phyloP scores from a whole-genome alignment of 495 filamentous ascomycete species.

The Talaromyces thailandensis region DNA sequence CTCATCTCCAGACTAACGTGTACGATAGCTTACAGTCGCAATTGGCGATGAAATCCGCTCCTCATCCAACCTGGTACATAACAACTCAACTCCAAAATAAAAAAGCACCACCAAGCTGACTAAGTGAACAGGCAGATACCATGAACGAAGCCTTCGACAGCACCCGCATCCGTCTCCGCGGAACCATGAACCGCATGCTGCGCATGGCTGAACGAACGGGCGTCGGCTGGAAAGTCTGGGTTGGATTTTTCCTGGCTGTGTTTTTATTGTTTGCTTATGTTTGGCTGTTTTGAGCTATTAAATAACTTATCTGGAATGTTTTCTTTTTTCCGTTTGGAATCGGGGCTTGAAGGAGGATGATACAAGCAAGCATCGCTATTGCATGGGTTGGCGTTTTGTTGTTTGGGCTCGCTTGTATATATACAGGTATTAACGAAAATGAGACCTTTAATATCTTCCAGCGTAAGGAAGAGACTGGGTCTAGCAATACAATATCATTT shows the following conservation, averaged over 20 bases:
- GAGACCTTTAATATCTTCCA: background rate
- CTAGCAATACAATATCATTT: background rate
- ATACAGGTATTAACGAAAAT: background rate
- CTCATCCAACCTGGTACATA: slow-evolving; percentile 67
- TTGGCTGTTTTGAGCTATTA: slow-evolving; percentile 53
- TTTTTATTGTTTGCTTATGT: slow-evolving; percentile 80
- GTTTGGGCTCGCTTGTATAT: background rate
- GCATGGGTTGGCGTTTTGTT: background rate
- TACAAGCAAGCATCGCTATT: background rate
- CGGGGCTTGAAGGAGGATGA: background rate
- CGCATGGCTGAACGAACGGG: slow-evolving; percentile 91
- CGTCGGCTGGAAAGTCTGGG: slow-evolving; percentile 90
- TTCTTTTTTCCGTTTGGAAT: background rate
- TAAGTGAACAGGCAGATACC: slow-evolving; percentile 7
- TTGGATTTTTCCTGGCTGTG: slow-evolving; percentile 75
- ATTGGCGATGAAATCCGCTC: slow-evolving; percentile 94
- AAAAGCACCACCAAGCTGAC: no score
- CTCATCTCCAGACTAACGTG: background rate
- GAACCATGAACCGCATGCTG: slow-evolving; percentile 96
- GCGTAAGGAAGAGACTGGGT: background rate
- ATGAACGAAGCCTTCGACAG: slow-evolving; percentile 81
- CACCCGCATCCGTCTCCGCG: slow-evolving; percentile 66
- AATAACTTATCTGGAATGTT: background rate
- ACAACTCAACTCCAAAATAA: background rate
- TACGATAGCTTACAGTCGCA: slow-evolving; percentile 67